Evolutionary conservation across 192 early-diverging fungal genomes (phyloP), one percentile per base, ranked within the genome.

Genomic region (Coemansia interrupta): DNA sequence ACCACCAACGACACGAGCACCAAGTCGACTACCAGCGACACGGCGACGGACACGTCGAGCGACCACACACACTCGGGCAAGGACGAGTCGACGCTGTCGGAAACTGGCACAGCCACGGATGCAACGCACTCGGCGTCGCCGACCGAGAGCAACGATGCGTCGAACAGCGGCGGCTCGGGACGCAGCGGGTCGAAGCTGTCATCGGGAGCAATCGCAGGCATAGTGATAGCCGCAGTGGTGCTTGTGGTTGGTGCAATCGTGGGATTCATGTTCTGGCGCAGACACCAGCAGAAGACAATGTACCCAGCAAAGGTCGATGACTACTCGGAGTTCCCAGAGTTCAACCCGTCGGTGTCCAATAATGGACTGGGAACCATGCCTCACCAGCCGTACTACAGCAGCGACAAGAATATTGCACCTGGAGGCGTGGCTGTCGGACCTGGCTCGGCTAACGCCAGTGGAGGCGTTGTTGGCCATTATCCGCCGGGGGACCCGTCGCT

Each of bases 271-370:
- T 77, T 77, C 49, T 77, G 73, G 73, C 63, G 73, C 26, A 61
- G 73, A 7, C 68, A 71, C 44, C 40, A 60, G 53, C 68, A 77
- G 26, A 70, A 71, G 60, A 54, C 68, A 3, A 58, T 63, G 60
- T 69, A 64, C n/a, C 50, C 68, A 13, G 28, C 59, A 4, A 77
- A 77, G 53, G 46, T 66, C 12, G 60, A 54, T 39, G 53, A 70
- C 24, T 77, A 77, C 39, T 40, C 68, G 7, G 73, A 77, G 58
- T 77, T 70, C 49, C 63, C 68, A 15, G 73, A 77, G 24, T 77
- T 63, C 44, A 77, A 66, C 48, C 73, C 73, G 11, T 70, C 73
- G 15, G 23, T 29, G 5, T 64, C 63, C 7, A 64, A 64, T 41
- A 58, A 57, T 56, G 49, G 56, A 2, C 39, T 64, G 38, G 51